Evolutionary conservation across 2,329 filamentous ascomycete genomes (phyloP), one percentile per base, ranked within the genome.

Genomic region (Sphaceloma murrayae): DNA sequence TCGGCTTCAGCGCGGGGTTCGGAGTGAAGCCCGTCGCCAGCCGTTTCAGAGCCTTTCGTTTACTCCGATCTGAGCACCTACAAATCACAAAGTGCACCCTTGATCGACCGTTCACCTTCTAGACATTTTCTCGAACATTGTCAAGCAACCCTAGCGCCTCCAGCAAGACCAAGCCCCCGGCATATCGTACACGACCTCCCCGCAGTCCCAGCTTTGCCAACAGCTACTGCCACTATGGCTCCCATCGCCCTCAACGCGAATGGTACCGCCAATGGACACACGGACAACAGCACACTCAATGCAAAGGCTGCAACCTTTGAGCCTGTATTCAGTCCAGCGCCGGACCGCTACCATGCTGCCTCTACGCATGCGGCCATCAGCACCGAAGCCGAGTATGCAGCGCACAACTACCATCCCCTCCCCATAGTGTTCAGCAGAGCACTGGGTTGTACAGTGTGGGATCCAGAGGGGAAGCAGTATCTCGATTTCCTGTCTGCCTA

Each of bases 401-500:
- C 91, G 38, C 91, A 98, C 77, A 98, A 98, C 73, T 98, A 98
- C 73, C 88, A 96, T 66, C 91, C 91, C 11, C 77, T 98, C 2
- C 91, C 91, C 30, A 80, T 98, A 48, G 91, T 94, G 60, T 95
- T 96, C 65, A 74, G 89, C 46, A 78, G 79, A 52, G 91, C 87
- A 31, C 75, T 80, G 56, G 91, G 89, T 38, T 82, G 82, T 59
- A 80, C 83, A 49, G 91, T 96, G 47, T 98, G 91, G 89, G 91
- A 98, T 61, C 91, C 91, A 13, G 91, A 98, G 70, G 87, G 85
- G 53, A 84, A 80, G 56, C 81, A 94, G 64, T 96, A 98, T 66
- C 79, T 96, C 57, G 91, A 98, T 69, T 98, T 95, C 68, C 78
- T 98, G 53, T 96, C 89, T 34, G 91, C 91, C 53, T 98, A 98